Evolutionary conservation across 352 stramenopile genomes (phyloP).

Genomic region (Elongisporangium prolatum): DNA sequence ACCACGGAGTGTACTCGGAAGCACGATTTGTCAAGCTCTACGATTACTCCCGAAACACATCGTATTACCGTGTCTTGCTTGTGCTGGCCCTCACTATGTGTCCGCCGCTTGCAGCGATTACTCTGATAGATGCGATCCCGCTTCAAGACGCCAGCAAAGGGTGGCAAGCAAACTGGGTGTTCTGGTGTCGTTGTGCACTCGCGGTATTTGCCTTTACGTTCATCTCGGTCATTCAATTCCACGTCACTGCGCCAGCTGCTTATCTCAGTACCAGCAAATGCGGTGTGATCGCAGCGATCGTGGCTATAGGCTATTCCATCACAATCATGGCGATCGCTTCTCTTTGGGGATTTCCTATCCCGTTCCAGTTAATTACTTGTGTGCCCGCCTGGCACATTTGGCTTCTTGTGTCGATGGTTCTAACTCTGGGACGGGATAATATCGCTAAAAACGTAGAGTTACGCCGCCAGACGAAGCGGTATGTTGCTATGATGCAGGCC

Average conservation of each 20-base stretch:
- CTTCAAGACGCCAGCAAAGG: not conserved
- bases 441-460: no score
- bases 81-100: no score
- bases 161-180: not conserved
- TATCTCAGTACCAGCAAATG: not conserved
- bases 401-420: no score
- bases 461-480: no score
- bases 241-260: not conserved
- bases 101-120: not conserved
- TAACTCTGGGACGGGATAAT: no score
- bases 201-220: not conserved
- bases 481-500: not conserved
- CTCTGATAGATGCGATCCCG: not conserved
- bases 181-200: not conserved
- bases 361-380: slow-evolving; percentile 22
- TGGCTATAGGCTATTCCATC: not conserved
- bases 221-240: not conserved
- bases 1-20: no score
- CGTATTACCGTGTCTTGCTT: no score
- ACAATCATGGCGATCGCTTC: slow-evolving; percentile 13
- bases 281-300: slow-evolving; percentile 11
- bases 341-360: slow-evolving; percentile 17
- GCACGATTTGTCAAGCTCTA: no score
- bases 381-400: no score
- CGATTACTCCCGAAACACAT: no score